Base-by-base conservation (phyloP, 345 rosid species). In the Aquilaria malaccensis region DNA sequence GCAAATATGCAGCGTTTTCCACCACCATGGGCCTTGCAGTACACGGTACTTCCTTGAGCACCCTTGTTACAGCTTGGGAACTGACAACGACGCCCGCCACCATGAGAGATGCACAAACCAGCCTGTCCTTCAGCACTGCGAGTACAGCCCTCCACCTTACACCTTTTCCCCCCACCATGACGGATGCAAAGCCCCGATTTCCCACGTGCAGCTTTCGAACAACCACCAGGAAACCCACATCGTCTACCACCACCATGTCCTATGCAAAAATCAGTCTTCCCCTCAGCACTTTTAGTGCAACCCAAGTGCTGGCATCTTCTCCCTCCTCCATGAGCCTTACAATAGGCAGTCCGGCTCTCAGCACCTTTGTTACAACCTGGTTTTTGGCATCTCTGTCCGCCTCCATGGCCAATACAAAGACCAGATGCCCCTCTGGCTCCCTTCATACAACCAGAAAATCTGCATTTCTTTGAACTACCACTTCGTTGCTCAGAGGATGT, bases 61-160 rank as follows among this genome's bases (percentile, higher is more conserved):
- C 99, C 99, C 72, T 93, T 93, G 0, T 57, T 49, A 74, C 99
- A 93, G 0, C 61, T 83, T 11, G 59, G 56, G 61, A 68, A 62
- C 52, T 80, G 92, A 76, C 99, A 93, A 66, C 97, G 93, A 11
- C 90, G 72, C 30, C 99, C 99, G 64, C 99, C 99, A 29, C 99
- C 99, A 15, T 89, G 99, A 14, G 97, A 93, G 58, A 93, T 93
- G 77, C 99, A 93, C 67, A 93, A 76, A 7, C 97, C 95, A 30
- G 90, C 92, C 63, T 89, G 95, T 57, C 99, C 99, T 66, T 93
- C 99, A 22, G 99, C 99, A 61, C 99, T 93, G 12, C 96, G 75
- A 15, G 85, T 73, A 69, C 99, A 93, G 30, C 81, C 81, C 50
- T 83, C 96, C 62, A 85, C 70, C 74, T 78, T 81, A 68, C 99